A percentile compares a stretch with the other conserved stretches of the same genome.
Conservation (phyloP, 108 stramenopile species). For the Chaetoceros muelleri region DNA sequence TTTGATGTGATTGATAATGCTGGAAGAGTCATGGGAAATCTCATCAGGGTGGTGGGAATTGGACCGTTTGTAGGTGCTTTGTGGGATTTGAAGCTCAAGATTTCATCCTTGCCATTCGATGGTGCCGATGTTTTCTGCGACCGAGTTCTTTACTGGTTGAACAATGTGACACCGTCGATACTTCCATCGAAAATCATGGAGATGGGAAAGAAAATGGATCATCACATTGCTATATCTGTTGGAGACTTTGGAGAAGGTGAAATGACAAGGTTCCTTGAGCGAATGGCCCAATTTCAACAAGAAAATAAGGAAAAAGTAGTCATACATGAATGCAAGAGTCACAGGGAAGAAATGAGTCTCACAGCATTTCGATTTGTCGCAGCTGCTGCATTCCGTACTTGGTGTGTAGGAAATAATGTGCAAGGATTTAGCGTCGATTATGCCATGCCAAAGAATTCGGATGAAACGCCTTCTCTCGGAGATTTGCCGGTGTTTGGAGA, state of each 20-base stretch:
- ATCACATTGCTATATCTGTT: constrained; percentile 55
- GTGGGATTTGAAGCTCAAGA: constrained; percentile 54
- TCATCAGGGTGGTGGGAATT: constrained; percentile 52
- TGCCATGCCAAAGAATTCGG: constrained; percentile 61
- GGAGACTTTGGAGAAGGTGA: constrained; percentile 73
- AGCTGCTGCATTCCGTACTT: constrained; percentile 70
- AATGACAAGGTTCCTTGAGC: constrained; percentile 47
- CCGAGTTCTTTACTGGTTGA: constrained; percentile 40
- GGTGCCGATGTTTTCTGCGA: constrained; percentile 50
- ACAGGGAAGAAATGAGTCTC: constrained; percentile 28
- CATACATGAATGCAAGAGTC: constrained; percentile 30
- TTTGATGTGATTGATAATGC: constrained; percentile 73
- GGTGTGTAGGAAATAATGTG: constrained; percentile 55
- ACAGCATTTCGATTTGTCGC: constrained; percentile 79
- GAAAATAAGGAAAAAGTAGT: constrained; percentile 33
- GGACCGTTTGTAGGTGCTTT: constrained; percentile 42
- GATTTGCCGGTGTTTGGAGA: constrained; percentile 23
- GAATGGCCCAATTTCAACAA: constrained; percentile 46
- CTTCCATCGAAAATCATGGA: constrained; percentile 41
- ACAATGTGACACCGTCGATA: constrained; percentile 41
- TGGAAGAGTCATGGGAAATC: constrained; percentile 50
- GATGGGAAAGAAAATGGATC: constrained; percentile 42
- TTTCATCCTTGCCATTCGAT: constrained; percentile 47
- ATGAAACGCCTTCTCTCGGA: constrained; percentile 28
- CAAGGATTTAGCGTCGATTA: constrained; percentile 80